Evolutionary conservation across 2,329 filamentous ascomycete genomes (phyloP).

Genomic region (Teratosphaeria gauchensis): DNA sequence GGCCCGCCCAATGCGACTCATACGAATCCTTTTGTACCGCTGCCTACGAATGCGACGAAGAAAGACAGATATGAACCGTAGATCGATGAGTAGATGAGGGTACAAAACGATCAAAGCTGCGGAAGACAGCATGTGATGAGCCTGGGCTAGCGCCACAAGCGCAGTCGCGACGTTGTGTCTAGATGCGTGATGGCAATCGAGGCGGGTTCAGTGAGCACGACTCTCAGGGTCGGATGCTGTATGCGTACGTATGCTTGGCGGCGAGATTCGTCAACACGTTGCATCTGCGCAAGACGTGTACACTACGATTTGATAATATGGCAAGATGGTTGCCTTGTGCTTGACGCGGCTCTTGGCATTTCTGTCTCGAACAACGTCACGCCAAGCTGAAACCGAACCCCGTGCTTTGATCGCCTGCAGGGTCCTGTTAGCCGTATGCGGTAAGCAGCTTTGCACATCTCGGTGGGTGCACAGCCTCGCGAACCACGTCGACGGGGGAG

Average conservation of each 20-base stretch:
- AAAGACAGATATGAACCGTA: neutral
- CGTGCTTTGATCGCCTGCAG: neutral
- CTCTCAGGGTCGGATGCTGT: too few species aligned
- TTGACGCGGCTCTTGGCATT: neutral
- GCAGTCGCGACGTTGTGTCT: neutral
- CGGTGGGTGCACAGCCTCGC: neutral
- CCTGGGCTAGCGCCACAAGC: too few species aligned
- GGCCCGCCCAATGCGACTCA: slow-evolving; percentile 31
- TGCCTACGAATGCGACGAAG: slow-evolving; percentile 19
- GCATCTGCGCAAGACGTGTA: neutral
- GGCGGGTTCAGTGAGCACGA: neutral
- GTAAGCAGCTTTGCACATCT: neutral
- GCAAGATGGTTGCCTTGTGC: neutral
- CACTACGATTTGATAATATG: neutral
- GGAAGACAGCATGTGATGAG: too few species aligned
- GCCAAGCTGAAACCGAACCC: neutral
- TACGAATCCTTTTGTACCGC: slow-evolving; percentile 27
- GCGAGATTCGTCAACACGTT: neutral
- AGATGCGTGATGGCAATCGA: neutral
- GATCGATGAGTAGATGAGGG: neutral
- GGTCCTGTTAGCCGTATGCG: neutral
- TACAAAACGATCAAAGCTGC: too few species aligned
- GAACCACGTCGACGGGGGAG: neutral
- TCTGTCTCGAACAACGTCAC: neutral
- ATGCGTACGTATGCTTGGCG: neutral